Percentiles rank a stretch among this genome's conserved stretches.
Evolutionary conservation across 1,139 yeast genomes (phyloP).

Genomic region (Geotrichum phurueaensis): DNA sequence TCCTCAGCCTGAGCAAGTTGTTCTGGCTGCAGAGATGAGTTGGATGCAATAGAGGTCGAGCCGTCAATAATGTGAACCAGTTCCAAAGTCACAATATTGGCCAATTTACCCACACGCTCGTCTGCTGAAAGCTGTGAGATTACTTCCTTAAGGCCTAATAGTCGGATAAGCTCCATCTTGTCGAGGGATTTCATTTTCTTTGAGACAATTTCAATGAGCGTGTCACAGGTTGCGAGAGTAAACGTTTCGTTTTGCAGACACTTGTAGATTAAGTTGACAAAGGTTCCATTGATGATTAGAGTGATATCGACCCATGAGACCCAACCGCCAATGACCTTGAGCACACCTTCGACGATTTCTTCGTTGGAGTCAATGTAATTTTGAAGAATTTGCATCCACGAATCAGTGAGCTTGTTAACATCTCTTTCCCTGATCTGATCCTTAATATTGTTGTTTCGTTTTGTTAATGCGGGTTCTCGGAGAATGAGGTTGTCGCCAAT

Average conservation of each 20-base stretch:
- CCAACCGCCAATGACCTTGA: slow-evolving; percentile 73
- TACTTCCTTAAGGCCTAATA: slow-evolving; percentile 59
- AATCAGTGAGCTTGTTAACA: slow-evolving; percentile 56
- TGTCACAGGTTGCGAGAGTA: slow-evolving; percentile 59
- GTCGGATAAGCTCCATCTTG: slow-evolving; percentile 67
- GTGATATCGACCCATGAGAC: slow-evolving; percentile 93
- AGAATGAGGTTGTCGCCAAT: slow-evolving; percentile 86
- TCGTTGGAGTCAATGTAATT: slow-evolving; percentile 28
- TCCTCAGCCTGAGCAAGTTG: slow-evolving; percentile 37
- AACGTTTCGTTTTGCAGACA: slow-evolving; percentile 41
- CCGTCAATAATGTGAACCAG: slow-evolving; percentile 59
- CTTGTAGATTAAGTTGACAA: slow-evolving; percentile 56
- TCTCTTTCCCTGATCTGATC: slow-evolving; percentile 76
- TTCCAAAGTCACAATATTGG: slow-evolving; percentile 72
- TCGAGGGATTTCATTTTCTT: slow-evolving; percentile 91
- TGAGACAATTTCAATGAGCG: slow-evolving; percentile 73
- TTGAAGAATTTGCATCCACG: slow-evolving; percentile 62
- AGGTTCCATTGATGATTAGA: slow-evolving; percentile 63
- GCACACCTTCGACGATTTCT: slow-evolving; percentile 54
- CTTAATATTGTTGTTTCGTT: slow-evolving; percentile 65
- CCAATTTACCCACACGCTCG: slow-evolving; percentile 69
- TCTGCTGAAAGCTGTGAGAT: slow-evolving; percentile 41
- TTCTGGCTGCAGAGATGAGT: slow-evolving; percentile 19
- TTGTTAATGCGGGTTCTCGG: slow-evolving; percentile 53
- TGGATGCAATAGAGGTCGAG: slow-evolving; percentile 32